A percentile compares a stretch with the other conserved stretches of the same genome.
Conservation (phyloP, 148 eudicot genomes). For the Chenopodium berlandieri region DNA sequence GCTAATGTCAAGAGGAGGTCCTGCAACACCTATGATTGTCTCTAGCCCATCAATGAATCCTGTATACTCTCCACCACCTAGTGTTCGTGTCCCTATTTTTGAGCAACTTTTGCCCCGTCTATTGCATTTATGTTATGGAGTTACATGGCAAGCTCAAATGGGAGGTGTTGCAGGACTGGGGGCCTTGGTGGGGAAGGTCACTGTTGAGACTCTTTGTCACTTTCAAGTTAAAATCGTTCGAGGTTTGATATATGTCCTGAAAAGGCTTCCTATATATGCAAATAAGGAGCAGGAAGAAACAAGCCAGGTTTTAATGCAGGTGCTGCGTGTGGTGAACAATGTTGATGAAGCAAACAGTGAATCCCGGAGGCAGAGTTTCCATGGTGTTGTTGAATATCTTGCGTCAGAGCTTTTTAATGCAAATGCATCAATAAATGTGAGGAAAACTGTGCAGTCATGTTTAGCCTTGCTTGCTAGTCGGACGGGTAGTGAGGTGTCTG, state of each 20-base stretch:
- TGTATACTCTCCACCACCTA: slow-evolving; percentile 93
- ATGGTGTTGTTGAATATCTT: slow-evolving; percentile 90
- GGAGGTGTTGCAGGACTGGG: slow-evolving; percentile 98
- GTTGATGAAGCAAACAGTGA: slow-evolving; percentile 96
- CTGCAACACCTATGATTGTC: slow-evolving; percentile 93
- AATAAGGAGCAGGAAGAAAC: slow-evolving; percentile 95
- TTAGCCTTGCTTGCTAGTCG: slow-evolving; percentile 96
- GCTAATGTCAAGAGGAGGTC: slow-evolving; percentile 83
- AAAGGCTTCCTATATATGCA: slow-evolving; percentile 91
- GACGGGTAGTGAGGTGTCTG: slow-evolving; percentile 97
- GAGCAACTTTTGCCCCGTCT: slow-evolving; percentile 96
- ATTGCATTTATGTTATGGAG: slow-evolving; percentile 89
- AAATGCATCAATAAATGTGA: slow-evolving; percentile 72
- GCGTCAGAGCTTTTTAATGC: slow-evolving; percentile 88
- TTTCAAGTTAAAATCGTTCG: slow-evolving; percentile 84
- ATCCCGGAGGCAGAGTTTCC: slow-evolving; percentile 86
- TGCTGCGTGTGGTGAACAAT: slow-evolving; percentile 96
- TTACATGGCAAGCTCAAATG: slow-evolving; percentile 93
- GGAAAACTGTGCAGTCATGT: slow-evolving; percentile 93
- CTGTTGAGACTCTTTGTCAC: slow-evolving; percentile 76
- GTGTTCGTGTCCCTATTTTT: slow-evolving; percentile 85
- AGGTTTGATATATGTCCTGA: slow-evolving; percentile 84
- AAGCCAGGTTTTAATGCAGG: slow-evolving; percentile 89
- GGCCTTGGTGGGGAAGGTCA: slow-evolving; percentile 91
- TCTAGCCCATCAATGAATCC: slow-evolving; percentile 98